Evolutionary conservation across 805 yeast species (phyloP).

Genomic region (Metschnikowia shivogae): DNA sequence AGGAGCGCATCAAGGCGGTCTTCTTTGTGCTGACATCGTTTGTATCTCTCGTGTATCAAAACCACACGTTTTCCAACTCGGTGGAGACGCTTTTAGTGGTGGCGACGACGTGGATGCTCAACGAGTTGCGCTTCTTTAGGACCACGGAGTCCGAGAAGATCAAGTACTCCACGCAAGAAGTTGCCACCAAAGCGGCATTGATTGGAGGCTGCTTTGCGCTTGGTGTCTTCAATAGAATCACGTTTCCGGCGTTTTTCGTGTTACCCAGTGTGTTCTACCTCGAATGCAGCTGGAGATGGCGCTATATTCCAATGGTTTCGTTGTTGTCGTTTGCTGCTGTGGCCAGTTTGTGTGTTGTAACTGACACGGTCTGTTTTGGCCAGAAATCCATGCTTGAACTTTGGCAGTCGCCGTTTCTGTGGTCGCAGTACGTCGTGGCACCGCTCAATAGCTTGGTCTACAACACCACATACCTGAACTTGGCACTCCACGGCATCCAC

Average conservation of each 20-base stretch:
- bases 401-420: conserved; percentile 10
- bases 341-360: conserved; percentile 33
- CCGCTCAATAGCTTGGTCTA: conserved; percentile 77
- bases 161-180: conserved; percentile 7
- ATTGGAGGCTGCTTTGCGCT: conserved; percentile 40
- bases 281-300: conserved; percentile 38
- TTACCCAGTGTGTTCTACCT: conserved; percentile 54
- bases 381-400: conserved; percentile 7
- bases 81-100: conserved; percentile 63
- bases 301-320: conserved; percentile 26
- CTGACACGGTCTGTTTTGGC: conserved; percentile 52
- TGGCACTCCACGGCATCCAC: conserved; percentile 80
- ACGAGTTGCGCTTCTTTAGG: conserved; percentile 30
- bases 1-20: conserved; percentile 46
- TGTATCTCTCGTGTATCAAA: conserved; percentile 72
- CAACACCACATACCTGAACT: conserved; percentile 55
- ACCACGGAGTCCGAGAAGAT: conserved; percentile 8
- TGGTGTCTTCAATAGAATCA: conserved; percentile 81
- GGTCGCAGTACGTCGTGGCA: conserved; percentile 46
- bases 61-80: conserved; percentile 87
- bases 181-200: conserved; percentile 38
- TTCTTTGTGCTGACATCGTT: conserved; percentile 56
- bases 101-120: conserved; percentile 47
- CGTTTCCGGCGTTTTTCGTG: conserved; percentile 71
- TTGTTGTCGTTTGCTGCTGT: conserved; percentile 31